Percentiles rank a stretch among this genome's conserved stretches.
Conservation (phyloP, 139 green algal genomes). For the Monoraphidium neglectum region DNA sequence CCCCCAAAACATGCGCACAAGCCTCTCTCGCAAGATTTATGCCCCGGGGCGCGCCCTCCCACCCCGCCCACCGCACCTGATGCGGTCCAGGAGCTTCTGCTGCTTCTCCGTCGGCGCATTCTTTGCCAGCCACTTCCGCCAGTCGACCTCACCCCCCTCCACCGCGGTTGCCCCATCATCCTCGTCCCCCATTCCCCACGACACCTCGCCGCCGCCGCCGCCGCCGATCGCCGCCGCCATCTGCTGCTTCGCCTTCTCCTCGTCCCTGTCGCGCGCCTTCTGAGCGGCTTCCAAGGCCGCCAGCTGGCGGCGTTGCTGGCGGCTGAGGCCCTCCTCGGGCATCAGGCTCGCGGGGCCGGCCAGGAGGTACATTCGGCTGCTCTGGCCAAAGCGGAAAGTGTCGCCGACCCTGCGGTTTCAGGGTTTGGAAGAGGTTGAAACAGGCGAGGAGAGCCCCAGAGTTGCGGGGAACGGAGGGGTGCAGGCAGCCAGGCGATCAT, state of each 20-base stretch:
- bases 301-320: conserved; percentile 51
- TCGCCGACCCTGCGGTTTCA: conserved; percentile 71
- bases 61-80: conserved; percentile 42
- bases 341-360: conserved; percentile 83
- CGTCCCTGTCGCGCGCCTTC: neutral
- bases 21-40: too few relatives aligned
- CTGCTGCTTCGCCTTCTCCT: conserved; percentile 8
- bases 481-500: too few relatives aligned
- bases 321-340: conserved; percentile 79
- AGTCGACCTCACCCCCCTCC: conserved; percentile 54
- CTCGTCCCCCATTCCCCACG: conserved; percentile 37
- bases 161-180: conserved; percentile 14
- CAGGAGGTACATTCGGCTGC: conserved; percentile 81
- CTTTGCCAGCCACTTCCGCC: conserved; percentile 56
- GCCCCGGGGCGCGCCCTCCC: neutral
- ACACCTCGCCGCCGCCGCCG: conserved; percentile 15
- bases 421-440: too few relatives aligned
- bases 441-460: too few relatives aligned
- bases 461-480: too few relatives aligned
- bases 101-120: conserved; percentile 85
- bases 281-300: conserved; percentile 50
- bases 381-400: conserved; percentile 85
- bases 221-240: conserved; percentile 35
- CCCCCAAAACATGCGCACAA: neutral
- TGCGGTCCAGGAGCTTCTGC: conserved; percentile 87